Conservation (phyloP, 2,329 filamentous ascomycete genomes). For the Fusarium mangiferae region DNA sequence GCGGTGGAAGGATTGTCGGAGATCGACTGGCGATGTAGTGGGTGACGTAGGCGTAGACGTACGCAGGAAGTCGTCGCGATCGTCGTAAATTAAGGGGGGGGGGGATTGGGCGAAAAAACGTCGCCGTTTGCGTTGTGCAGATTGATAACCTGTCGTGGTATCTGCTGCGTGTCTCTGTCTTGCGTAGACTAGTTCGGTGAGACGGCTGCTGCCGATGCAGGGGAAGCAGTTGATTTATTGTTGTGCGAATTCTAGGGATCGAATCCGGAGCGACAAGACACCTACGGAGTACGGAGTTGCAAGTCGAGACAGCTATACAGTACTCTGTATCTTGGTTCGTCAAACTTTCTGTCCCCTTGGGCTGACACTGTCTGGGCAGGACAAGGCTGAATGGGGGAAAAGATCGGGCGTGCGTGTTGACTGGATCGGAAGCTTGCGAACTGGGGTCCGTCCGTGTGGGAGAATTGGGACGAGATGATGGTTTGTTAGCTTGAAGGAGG, state of each 20-base stretch:
- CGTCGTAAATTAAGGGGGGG: conserved; percentile 12
- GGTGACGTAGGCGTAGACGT: conserved; percentile 14
- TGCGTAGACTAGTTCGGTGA: conserved; percentile 38
- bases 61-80: conserved; percentile 27
- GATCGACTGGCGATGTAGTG: conserved; percentile 15
- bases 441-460: conserved; percentile 29
- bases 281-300: conserved; percentile 8
- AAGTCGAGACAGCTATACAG: conserved; percentile 7
- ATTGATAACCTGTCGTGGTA: conserved; percentile 23
- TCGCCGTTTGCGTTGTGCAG: conserved; percentile 24
- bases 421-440: conserved; percentile 32
- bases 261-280: conserved; percentile 9
- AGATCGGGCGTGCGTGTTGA: conserved; percentile 26
- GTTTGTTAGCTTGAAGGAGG: conserved; percentile 34
- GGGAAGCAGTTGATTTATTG: conserved; percentile 35
- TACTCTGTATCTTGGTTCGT: conserved; percentile 23
- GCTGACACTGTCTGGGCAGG: conserved; percentile 29
- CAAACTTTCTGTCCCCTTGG: conserved; percentile 33
- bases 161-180: conserved; percentile 42
- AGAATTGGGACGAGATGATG: conserved; percentile 29
- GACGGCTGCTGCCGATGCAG: conserved; percentile 40
- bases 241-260: conserved; percentile 27
- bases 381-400: conserved; percentile 39
- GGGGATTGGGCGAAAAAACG: conserved; percentile 7
- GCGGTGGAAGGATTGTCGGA: conserved; percentile 13